A percentile compares a stretch with the other conserved stretches of the same genome.
phyloP scores from a whole-genome alignment of 805 yeast genomes.

The Saturnispora ahearnii region DNA sequence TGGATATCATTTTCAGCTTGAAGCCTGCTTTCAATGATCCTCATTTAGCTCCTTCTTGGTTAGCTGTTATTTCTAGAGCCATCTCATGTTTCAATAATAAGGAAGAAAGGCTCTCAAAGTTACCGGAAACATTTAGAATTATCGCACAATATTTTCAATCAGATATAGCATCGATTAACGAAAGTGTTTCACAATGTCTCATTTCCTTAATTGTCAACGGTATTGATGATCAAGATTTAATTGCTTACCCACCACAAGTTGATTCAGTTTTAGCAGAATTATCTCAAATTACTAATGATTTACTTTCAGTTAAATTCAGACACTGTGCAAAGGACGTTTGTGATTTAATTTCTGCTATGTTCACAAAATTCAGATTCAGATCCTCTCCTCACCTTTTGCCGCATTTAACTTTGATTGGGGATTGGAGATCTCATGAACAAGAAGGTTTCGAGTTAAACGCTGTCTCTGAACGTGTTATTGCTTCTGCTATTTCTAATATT shows the following conservation, averaged over 20 bases:
- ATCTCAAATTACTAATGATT: slow-evolving; percentile 42
- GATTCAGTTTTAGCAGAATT: slow-evolving; percentile 46
- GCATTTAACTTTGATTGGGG: slow-evolving; percentile 67
- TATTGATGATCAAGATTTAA: slow-evolving; percentile 50
- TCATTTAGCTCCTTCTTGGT: slow-evolving; percentile 89
- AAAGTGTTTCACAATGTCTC: slow-evolving; percentile 79
- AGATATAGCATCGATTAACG: slow-evolving; percentile 51
- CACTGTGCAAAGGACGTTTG: slow-evolving; percentile 68
- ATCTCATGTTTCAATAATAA: slow-evolving; percentile 42
- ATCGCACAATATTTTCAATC: slow-evolving; percentile 61
- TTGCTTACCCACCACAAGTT: slow-evolving; percentile 45
- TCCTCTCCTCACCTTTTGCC: slow-evolving; percentile 62
- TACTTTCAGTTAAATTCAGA: slow-evolving; percentile 66
- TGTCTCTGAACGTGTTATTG: slow-evolving; percentile 74
- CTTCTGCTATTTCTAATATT: slow-evolving; percentile 65
- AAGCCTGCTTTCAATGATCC: slow-evolving; percentile 77
- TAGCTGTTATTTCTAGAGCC: slow-evolving; percentile 87
- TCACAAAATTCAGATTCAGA: slow-evolving; percentile 55
- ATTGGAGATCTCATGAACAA: slow-evolving; percentile 74
- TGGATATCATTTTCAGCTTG: slow-evolving; percentile 66
- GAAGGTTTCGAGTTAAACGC: slow-evolving; percentile 57
- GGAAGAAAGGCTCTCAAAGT: slow-evolving; percentile 40
- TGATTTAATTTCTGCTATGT: slow-evolving; percentile 53
- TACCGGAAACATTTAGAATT: slow-evolving; percentile 48
- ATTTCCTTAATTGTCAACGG: slow-evolving; percentile 67